A percentile compares a stretch with the other conserved stretches of the same genome.
Evolutionary conservation across 2,329 filamentous ascomycete species (phyloP).

Genomic region (Fusarium coicis): DNA sequence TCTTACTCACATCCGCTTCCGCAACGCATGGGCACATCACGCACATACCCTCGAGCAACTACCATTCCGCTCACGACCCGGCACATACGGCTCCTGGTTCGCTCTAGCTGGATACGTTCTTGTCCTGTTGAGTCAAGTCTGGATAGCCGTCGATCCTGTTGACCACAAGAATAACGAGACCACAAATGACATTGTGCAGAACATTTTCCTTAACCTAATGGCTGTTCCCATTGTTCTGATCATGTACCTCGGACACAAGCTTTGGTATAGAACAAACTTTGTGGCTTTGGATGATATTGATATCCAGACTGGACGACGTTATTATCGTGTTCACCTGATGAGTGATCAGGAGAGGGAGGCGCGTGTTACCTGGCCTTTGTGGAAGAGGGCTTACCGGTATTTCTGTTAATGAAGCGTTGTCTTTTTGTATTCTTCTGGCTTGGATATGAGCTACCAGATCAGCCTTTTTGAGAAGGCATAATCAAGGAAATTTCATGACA

Average conservation of each 20-base stretch:
- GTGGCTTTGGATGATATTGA: conserved; percentile 82
- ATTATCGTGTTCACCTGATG: conserved; percentile 81
- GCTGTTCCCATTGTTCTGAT: conserved; percentile 74
- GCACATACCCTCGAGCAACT: conserved; percentile 78
- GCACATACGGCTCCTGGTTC: conserved; percentile 81
- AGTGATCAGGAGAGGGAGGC: conserved; percentile 84
- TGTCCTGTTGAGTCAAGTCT: conserved; percentile 85
- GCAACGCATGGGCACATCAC: conserved; percentile 74
- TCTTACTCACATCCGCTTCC: conserved; percentile 91
- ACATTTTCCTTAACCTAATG: conserved; percentile 79
- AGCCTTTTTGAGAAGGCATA: neutral
- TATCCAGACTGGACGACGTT: conserved; percentile 82
- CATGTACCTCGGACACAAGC: conserved; percentile 81
- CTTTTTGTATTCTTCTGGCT: neutral
- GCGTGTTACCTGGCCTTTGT: conserved; percentile 73
- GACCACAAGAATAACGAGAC: conserved; percentile 56
- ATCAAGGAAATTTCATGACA: neutral
- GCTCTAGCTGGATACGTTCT: conserved; percentile 80
- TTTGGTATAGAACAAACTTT: conserved; percentile 62
- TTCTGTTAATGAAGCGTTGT: conserved; percentile 65
- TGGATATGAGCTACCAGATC: neutral
- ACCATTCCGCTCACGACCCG: conserved; percentile 82
- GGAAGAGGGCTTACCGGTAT: conserved; percentile 80
- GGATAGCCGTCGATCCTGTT: conserved; percentile 83
- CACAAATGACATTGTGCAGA: conserved; percentile 60